Evolutionary conservation across 1,284 basidiomycete genomes (phyloP), one percentile per base, ranked within the genome.

Genomic region (Sparassis latifolia): DNA sequence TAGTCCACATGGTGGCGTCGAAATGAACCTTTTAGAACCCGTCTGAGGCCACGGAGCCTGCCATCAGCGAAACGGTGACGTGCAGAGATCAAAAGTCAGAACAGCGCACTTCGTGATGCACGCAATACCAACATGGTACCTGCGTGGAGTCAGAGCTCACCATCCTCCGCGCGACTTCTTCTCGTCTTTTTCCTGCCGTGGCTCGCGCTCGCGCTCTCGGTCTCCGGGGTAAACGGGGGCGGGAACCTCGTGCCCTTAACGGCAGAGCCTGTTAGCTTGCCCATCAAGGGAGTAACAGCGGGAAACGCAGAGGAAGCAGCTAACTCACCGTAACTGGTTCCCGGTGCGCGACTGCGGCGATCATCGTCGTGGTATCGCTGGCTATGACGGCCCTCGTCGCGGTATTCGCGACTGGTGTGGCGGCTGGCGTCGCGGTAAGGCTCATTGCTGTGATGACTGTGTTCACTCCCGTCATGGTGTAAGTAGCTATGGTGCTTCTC

Each of bases 341-440:
- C 40, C 40, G 40, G 6, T 9, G 27, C 40, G 9, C 20, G 40
- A 9, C 28, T 43, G 33, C 20, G 20, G 20, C 20, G 20, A 20
- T 20, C 20, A 20, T 20, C 20, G 20, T 20, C 20, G 20, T 20
- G 20, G 20, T 20, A 20, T 20, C 46, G 35, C 30, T 33, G 42
- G 38, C 41, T 42, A 41, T 43, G 32, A 27, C 12, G 4, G 50
- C 28, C 28, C 29, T 45, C 20, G 51, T 49, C 45, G 30, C 48
- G 42, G 53, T 30, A 33, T 58, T 49, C 33, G 60, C 55, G 35
- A 57, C 41, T 3, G 56, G 44, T 48, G 49, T 60, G 48, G 58
- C 60, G 38, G 60, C 55, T 20, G 20, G 20, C 20, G 20, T 20
- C 20, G 20, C 20, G 20, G 20, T 20, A 20, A 20, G 20, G 20